Evolutionary conservation across 140 eudicot genomes (phyloP), one percentile per base, ranked within the genome.

Genomic region (Oenanthe javanica): DNA sequence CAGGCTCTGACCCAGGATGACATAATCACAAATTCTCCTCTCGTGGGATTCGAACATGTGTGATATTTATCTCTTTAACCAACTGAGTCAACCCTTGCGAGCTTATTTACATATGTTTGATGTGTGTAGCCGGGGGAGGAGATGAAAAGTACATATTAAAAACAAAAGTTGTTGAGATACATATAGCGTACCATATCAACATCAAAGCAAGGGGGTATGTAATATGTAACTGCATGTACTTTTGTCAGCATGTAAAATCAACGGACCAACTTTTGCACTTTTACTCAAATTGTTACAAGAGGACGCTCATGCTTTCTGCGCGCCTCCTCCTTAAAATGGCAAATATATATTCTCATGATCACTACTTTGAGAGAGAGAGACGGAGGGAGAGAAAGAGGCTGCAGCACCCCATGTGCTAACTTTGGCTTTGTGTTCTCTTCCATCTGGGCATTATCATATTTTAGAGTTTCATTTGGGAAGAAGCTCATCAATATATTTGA

Each of bases 281-380:
- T n/a, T 59, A 2, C 52, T 9, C 2, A 2, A 13, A 6, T 14
- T 42, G 52, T 36, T 6, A 36, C 0, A 21, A 15, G 49, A 19
- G 77, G 61, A 75, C 54, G 63, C 21, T 75, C 78, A 75, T 54
- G 78, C 78, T 27, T 75, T 75, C 78, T 54, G 50, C 61, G 61
- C 63, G 15, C 8, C 0, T 15, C 0, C 21, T 11, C 23, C 0
- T 21, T 1, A 72, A 72, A 72, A 72, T 15, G 15, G 23, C 76
- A 19, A 42, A 18, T 45, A 27, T 66, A 0, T 51, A 51, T 14
- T 16, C 42, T n/a, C 43, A 21, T 23, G 31, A 31, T 31, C 31
- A 0, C 72, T 23, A 66, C 47, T 36, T 12, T 38, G 0, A 15
- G 21, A 52, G n/a, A 15, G 59, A 3, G 21, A 4, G 59, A 2